These are phyloP conservation scores for Pythium dissotocum DNA, from an alignment of 352 stramenopile species.

Conservation along the genomic window DNA sequence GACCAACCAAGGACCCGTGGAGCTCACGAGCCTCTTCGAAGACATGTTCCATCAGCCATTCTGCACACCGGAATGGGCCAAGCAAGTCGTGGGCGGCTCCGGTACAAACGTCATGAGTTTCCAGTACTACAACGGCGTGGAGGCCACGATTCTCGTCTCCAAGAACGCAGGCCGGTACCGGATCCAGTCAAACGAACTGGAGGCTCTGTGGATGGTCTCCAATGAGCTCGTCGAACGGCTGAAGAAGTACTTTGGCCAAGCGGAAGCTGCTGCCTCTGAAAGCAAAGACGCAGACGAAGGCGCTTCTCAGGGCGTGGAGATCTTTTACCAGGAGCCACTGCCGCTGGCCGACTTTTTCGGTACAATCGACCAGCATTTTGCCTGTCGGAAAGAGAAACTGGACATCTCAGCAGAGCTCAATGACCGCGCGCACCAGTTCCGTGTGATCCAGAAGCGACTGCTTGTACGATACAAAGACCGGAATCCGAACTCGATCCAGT, in stretches of 20 bases:
- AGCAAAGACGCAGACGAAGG: slow-evolving; percentile 28
- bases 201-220: slow-evolving; percentile 78
- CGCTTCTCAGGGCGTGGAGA: slow-evolving; percentile 30
- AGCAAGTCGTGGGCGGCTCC: slow-evolving; percentile 56
- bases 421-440: slow-evolving; percentile 85
- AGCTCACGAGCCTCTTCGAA: slow-evolving; percentile 78
- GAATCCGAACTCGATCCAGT: slow-evolving; percentile 77
- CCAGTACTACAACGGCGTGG: slow-evolving; percentile 86
- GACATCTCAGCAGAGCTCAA: slow-evolving; percentile 75
- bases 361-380: slow-evolving; percentile 88
- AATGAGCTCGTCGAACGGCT: slow-evolving; percentile 77
- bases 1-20: slow-evolving; percentile 79
- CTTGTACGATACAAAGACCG: slow-evolving; percentile 90
- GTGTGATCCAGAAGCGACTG: slow-evolving; percentile 89
- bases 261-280: slow-evolving; percentile 19
- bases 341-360: slow-evolving; percentile 86
- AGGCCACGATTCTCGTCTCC: slow-evolving; percentile 88
- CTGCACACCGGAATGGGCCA: slow-evolving; percentile 64
- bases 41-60: slow-evolving; percentile 86
- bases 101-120: slow-evolving; percentile 85
- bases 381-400: slow-evolving; percentile 57
- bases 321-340: slow-evolving; percentile 85
- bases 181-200: slow-evolving; percentile 84
- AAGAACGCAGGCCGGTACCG: slow-evolving; percentile 88
- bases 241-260: slow-evolving; percentile 40